A percentile compares a stretch with the other conserved stretches of the same genome.
Conservation (phyloP, 345 rosid genomes). For the Luvunga scandens region DNA sequence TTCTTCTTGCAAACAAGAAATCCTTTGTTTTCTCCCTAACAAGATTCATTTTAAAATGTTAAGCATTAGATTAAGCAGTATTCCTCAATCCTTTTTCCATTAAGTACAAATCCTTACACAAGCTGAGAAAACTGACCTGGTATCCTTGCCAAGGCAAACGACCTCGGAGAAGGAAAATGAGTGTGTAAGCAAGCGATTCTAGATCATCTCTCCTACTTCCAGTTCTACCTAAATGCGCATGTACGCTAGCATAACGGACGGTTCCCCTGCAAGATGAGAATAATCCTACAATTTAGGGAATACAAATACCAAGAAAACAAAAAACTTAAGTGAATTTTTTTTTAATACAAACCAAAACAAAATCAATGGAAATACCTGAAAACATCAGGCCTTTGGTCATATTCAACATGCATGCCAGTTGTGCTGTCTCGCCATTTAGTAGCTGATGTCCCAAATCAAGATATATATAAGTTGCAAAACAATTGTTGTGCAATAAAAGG, state of each 20-base stretch:
- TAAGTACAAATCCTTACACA: not conserved
- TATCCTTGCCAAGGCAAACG: slow-evolving; percentile 88
- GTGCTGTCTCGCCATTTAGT: slow-evolving; percentile 59
- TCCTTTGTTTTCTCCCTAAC: slow-evolving; percentile 70
- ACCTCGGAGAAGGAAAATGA: slow-evolving; percentile 69
- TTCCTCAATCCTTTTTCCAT: not conserved
- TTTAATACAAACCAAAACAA: not conserved
- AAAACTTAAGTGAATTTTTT: not conserved
- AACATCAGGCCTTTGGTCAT: slow-evolving; percentile 81
- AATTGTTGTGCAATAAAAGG: not conserved
- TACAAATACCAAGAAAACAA: not conserved
- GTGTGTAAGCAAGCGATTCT: slow-evolving; percentile 84
- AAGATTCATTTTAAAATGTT: not conserved
- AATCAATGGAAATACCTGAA: slow-evolving; percentile 44
- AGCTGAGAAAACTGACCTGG: slow-evolving; percentile 40
- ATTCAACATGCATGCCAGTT: slow-evolving; percentile 59
- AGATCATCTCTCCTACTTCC: slow-evolving; percentile 78
- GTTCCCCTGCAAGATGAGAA: slow-evolving; percentile 55
- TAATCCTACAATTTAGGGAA: not conserved
- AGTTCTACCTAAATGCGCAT: slow-evolving; percentile 80
- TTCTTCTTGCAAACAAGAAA: slow-evolving; percentile 77
- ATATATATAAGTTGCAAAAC: not conserved
- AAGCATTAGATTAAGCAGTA: not conserved
- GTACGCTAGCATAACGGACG: slow-evolving; percentile 77
- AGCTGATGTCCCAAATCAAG: slow-evolving; percentile 38